Base-by-base conservation (phyloP, 805 yeast species). In the Lipomyces spencermartinsiae region DNA sequence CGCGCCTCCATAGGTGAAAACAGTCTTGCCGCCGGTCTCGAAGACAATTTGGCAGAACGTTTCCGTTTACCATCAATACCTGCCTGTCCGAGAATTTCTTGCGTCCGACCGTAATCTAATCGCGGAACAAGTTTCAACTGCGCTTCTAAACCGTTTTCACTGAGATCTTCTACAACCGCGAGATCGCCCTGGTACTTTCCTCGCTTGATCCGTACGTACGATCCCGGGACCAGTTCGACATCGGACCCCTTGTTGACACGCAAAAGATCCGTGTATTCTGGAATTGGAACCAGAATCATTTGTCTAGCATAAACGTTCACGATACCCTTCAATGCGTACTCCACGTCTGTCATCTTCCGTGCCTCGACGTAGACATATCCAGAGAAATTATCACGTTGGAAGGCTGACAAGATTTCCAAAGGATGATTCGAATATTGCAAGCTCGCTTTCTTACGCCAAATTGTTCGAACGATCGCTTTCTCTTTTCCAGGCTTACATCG, bases 341-440 rank as follows among this genome's bases (percentile, higher is more conserved):
- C 91, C 55, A 94, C 97, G 29, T 97, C 97, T 68, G 95, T 92
- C 71, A 93, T 90, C 77, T 91, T 90, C 69, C 94, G 89, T 19
- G 99, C 98, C 80, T 95, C 99, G 70, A 95, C 86, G 79, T 95
- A 95, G 62, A 95, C 86, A 77, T 96, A 92, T 33, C 98, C 98
- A 46, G 88, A 85, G 79, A 93, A 94, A 56, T 91, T 88, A 75
- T 95, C 98, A 80, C 99, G 86, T 80, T 95, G 98, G 82, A 95
- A 95, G 43, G 90, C 96, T 22, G 97, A 90, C 77, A 85, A 85
- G 64, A 95, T 92, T 67, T 91, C 94, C 71, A 93, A 85, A n/a
- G 96, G 91, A 62, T 86, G 87, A 68, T 87, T 87, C 74, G 90
- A 88, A 73, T 89, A 86, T 72, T 89, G 90, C 74, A 92, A 81